Evolutionary conservation across 345 rosid species (phyloP), one percentile per base, ranked within the genome.

Genomic region (Aquilaria sinensis): DNA sequence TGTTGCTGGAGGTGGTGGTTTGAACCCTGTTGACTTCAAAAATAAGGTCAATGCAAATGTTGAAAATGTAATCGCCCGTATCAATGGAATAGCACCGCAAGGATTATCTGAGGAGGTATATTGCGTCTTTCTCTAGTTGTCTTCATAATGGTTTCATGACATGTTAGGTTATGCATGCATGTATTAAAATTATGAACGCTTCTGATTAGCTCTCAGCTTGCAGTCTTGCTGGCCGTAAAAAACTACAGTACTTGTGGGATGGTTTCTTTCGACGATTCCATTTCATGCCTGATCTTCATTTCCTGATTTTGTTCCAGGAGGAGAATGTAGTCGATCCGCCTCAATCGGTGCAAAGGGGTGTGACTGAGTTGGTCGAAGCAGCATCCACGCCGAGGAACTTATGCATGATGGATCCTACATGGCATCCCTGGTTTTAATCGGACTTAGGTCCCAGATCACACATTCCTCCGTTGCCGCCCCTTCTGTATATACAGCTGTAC

Each of bases 331-430:
- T 85, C 70, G 99, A 95, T 23, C 96, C 89, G 13, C 97, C 96
- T 0, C 96, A 91, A 37, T 95, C 96, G 0, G 96, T 91, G 62
- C 99, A 95, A 72, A 76, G 93, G 66, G 97, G 97, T 8, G 96
- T 91, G 57, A 72, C 73, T 2, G 96, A 89, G 75, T 64, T 91
- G 82, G 96, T 95, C 10, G 96, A 89, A 47, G 92, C 97, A n/a
- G 97, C 99, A 56, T 74, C 90, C 79, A 64, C 81, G 0, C 93
- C 96, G 2, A 89, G 96, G 60, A 89, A 95, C 80, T 77, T 95
- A 67, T 95, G 99, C 67, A 88, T 87, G 97, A 95, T 95, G 96
- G 99, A 95, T 75, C 99, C 99, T 47, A 95, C 97, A 12, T 95
- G 99, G 99, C 97, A 91, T 78, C 99, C 99, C 23, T 95, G 97